Conservation (phyloP, 1,284 basidiomycete species). For the Ustanciosporium gigantosporum region DNA sequence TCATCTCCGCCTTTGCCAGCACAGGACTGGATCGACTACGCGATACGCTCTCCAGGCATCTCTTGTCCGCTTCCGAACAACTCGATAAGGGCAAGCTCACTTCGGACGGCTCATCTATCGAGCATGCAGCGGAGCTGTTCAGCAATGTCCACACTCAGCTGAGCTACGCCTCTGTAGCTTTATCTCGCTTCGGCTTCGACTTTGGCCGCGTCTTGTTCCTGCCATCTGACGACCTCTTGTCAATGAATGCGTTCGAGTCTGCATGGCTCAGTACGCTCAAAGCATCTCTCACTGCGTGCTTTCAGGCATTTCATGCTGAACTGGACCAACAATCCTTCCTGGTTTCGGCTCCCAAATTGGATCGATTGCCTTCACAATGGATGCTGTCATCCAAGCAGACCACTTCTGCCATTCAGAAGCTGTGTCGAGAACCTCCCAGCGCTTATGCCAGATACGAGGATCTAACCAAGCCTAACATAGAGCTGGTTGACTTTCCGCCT, state of each 20-base stretch:
- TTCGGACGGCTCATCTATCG: slow-evolving; percentile 2
- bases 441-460: slow-evolving; percentile 9
- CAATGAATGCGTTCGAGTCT: slow-evolving; percentile 10
- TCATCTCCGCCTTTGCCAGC: slow-evolving; percentile 23
- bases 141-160: slow-evolving; percentile 31
- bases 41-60: slow-evolving; percentile 6
- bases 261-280: slow-evolving; percentile 6
- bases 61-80: slow-evolving; percentile 1
- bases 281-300: background rate
- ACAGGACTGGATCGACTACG: slow-evolving; percentile 16
- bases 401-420: background rate
- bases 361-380: background rate
- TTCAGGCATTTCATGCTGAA: background rate
- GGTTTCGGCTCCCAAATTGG: background rate
- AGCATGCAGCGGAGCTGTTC: slow-evolving; percentile 14
- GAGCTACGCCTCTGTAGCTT: slow-evolving; percentile 21
- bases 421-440: background rate
- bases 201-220: slow-evolving; percentile 23
- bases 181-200: slow-evolving; percentile 33
- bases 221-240: background rate
- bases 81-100: background rate
- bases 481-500: slow-evolving; percentile 18
- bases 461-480: slow-evolving; percentile 10
- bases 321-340: background rate
- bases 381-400: background rate